phyloP scores from a whole-genome alignment of 2,329 filamentous ascomycete species.

The Claviceps spartinae region DNA sequence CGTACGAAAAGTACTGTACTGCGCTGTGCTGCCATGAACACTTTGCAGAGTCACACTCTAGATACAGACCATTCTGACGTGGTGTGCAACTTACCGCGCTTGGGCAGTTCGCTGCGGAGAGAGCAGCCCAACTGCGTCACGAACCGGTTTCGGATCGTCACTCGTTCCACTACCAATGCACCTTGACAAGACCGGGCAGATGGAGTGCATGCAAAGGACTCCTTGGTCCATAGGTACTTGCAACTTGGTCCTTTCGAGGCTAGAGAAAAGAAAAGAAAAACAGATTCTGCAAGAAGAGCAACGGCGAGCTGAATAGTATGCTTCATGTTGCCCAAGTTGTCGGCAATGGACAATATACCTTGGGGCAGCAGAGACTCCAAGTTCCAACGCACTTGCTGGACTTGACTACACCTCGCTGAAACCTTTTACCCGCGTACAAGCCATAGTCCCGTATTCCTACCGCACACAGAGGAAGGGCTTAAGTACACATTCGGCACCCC shows the following conservation, averaged over 20 bases:
- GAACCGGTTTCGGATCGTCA: background rate
- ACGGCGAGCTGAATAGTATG: background rate
- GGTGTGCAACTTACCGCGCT: background rate
- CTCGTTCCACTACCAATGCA: background rate
- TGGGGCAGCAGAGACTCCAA: background rate
- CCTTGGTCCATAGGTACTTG: background rate
- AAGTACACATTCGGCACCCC: background rate
- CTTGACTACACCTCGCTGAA: background rate
- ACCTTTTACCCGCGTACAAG: background rate
- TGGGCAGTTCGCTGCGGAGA: background rate
- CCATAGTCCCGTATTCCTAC: background rate
- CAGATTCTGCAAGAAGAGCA: background rate
- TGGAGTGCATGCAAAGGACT: background rate
- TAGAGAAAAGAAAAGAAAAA: background rate
- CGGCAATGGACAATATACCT: background rate
- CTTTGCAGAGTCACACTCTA: background rate
- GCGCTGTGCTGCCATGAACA: background rate
- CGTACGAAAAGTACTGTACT: background rate
- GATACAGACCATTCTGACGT: background rate
- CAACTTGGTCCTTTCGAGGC: background rate
- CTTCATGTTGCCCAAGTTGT: background rate
- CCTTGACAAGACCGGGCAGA: background rate
- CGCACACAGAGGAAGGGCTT: background rate
- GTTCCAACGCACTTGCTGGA: background rate
- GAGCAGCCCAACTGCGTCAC: background rate